A percentile compares a stretch with the other conserved stretches of the same genome.
phyloP scores from a whole-genome alignment of 148 eudicot genomes.

The Rhododendron henanense region DNA sequence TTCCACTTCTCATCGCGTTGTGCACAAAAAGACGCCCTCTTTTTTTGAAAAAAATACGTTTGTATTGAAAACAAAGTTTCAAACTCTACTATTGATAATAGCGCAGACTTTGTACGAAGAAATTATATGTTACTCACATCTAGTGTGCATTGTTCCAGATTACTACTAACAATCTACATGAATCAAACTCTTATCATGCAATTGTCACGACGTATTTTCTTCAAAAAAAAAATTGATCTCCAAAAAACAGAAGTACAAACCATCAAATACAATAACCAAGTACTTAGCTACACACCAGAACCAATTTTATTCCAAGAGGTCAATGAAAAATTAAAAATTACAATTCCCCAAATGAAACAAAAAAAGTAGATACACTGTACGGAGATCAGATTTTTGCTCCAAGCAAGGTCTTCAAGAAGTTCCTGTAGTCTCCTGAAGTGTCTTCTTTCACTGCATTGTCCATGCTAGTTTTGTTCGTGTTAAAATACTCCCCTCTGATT shows the following conservation, averaged over 20 bases:
- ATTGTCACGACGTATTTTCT: neutral
- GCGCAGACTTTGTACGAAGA: neutral
- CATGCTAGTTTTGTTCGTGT: conserved; percentile 37
- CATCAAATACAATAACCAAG: neutral
- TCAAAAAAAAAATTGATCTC: neutral
- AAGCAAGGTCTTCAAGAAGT: conserved; percentile 61
- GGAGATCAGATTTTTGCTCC: conserved; percentile 33
- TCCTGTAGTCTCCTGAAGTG: conserved; percentile 67
- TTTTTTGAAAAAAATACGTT: neutral
- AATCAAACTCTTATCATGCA: too few relatives aligned
- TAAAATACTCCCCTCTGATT: conserved; percentile 42
- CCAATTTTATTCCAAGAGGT: neutral
- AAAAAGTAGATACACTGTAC: neutral
- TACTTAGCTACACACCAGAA: neutral
- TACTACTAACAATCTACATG: neutral
- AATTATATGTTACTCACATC: neutral
- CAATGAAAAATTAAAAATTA: neutral
- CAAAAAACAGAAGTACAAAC: neutral
- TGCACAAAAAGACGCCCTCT: neutral
- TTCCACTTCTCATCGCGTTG: neutral
- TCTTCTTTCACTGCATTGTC: conserved; percentile 65
- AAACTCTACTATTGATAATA: neutral
- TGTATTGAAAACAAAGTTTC: neutral
- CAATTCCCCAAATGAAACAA: neutral
- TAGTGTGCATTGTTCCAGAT: neutral